phyloP scores from a whole-genome alignment of 2,329 filamentous ascomycete genomes.

The Monosporascus sp. region DNA sequence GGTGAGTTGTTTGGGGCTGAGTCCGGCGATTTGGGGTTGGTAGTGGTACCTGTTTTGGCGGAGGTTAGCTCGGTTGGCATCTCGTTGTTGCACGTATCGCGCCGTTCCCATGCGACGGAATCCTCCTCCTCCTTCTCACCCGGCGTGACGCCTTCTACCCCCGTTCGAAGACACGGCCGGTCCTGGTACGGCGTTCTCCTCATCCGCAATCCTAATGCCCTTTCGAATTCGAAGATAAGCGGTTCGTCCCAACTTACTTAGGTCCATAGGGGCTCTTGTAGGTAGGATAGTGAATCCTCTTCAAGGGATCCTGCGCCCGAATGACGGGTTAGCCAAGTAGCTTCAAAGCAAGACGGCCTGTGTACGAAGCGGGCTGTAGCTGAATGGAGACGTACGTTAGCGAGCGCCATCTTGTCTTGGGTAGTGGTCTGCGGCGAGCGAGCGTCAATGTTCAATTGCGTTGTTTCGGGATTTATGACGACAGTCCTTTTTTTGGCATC shows the following conservation, averaged over 20 bases:
- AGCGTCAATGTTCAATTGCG: background rate
- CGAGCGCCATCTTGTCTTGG: background rate
- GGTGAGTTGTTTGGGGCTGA: conserved; percentile 41
- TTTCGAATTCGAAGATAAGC: no score
- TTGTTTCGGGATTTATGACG: background rate
- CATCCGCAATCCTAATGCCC: no score
- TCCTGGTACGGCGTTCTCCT: no score
- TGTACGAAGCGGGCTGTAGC: background rate
- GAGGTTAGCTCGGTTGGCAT: background rate
- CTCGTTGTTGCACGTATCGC: no score
- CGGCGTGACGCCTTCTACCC: no score
- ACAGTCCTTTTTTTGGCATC: background rate
- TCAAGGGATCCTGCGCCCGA: conserved; percentile 37
- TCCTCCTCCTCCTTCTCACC: background rate
- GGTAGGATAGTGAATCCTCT: conserved; percentile 32
- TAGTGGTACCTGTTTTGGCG: conserved; percentile 47
- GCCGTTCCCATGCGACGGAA: background rate
- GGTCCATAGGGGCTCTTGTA: conserved; percentile 62
- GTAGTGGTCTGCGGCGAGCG: background rate
- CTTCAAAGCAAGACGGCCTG: background rate
- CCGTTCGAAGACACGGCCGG: no score
- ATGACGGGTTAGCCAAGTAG: conserved; percentile 10
- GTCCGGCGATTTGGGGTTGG: conserved; percentile 50
- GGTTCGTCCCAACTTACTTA: conserved; percentile 43
- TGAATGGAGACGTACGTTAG: background rate